Evolutionary conservation across 305 asterid genomes (phyloP), one percentile per base, ranked within the genome.

Genomic region (Fraxinus dipetala): DNA sequence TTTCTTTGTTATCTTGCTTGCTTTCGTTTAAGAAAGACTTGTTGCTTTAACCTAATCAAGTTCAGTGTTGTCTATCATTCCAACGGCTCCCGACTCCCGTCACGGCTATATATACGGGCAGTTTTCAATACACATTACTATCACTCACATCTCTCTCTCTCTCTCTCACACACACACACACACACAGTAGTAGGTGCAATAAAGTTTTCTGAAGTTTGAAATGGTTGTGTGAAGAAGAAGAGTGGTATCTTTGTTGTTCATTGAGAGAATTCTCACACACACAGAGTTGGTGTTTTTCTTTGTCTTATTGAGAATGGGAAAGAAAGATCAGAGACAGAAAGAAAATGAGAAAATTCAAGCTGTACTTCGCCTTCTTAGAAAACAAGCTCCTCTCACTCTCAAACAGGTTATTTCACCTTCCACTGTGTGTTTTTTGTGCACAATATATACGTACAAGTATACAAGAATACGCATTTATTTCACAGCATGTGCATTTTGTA

Each of bases 331-430:
- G 81, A 79, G 59, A 82, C 90, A 88, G 85, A 93, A 87, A 76
- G 92, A 92, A 16, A 89, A 84, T 85, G 88, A 84, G 32, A 91
- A 84, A 81, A 92, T 90, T 85, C 89, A 91, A 65, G 85, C 96
- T 31, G 98, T 95, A 16, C 87, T 95, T 63, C 86, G 87, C 20
- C 88, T 93, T 74, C 86, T 95, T 83, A 90, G 86, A 81, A 93
- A 95, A 85, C 98, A 90, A 86, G 82, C 93, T 76, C 98, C 96
- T 5, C 94, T 93, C 75, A 81, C 94, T 43, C 85, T 91, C 74
- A 92, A 89, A 84, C 98, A 95, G 98, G 98, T 92, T 30, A 51
- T 45, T 45, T 45, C 76, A 35, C 84, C 81, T 84, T 75, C 82
- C 51, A 61, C 84, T 32, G 77, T 56, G 81, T 78, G 75, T 78